Evolutionary conservation across 441 rosid species (phyloP).

Genomic region (Pelargonium australe): DNA sequence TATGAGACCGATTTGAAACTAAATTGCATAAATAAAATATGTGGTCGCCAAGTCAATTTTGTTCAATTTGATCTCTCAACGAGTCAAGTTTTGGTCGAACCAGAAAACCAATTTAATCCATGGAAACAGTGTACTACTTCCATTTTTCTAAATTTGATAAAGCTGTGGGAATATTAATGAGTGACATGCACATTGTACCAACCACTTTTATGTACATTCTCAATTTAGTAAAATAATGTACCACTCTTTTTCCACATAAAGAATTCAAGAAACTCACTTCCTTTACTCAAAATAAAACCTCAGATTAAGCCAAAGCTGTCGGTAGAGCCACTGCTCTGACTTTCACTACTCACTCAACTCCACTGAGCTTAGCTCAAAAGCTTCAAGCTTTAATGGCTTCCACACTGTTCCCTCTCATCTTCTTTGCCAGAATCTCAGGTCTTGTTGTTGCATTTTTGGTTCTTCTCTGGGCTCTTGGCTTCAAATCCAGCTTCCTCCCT

Average conservation of each 20-base stretch:
- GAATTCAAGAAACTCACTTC: neutral
- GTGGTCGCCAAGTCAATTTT: no score
- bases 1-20: no score
- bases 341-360: neutral
- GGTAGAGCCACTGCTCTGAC: neutral
- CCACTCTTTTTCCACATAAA: neutral
- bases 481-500: neutral
- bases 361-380: neutral
- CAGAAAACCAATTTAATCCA: no score
- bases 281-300: neutral
- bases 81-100: no score
- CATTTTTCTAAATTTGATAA: no score
- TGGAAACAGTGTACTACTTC: no score
- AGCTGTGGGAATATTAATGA: neutral
- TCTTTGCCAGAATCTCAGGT: neutral
- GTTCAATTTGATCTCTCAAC: no score
- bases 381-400: neutral
- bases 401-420: neutral
- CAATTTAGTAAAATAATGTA: neutral
- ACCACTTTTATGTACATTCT: neutral
- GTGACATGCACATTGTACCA: neutral
- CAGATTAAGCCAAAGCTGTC: neutral
- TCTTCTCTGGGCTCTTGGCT: conserved; percentile 2
- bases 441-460: neutral
- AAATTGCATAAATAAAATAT: no score